phyloP scores from a whole-genome alignment of 1,139 yeast genomes.

The Candida neerlandica region DNA sequence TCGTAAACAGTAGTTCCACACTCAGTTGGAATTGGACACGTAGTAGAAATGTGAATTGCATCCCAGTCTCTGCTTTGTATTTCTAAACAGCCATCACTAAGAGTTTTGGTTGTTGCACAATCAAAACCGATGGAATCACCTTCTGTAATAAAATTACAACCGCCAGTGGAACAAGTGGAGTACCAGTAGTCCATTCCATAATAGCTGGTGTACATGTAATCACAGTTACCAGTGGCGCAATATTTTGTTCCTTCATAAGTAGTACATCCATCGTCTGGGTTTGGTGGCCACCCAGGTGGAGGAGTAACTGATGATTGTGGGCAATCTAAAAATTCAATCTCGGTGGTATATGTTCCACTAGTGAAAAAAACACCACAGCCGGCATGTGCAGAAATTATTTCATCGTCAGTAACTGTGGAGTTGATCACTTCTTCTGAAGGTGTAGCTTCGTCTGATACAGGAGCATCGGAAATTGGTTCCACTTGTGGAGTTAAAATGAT shows the following conservation, averaged over 20 bases:
- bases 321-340: neutral
- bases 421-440: neutral
- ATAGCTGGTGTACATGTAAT: neutral
- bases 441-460: neutral
- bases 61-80: neutral
- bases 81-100: slow-evolving; percentile 1
- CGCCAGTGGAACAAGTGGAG: slow-evolving; percentile 1
- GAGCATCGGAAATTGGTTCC: neutral
- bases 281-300: slow-evolving; percentile 5
- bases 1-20: slow-evolving; percentile 1
- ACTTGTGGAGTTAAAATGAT: neutral
- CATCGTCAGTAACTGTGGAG: neutral
- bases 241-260: neutral
- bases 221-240: slow-evolving; percentile 5
- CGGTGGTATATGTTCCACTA: neutral
- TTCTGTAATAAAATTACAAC: neutral
- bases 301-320: neutral
- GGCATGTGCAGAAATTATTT: neutral
- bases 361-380: neutral
- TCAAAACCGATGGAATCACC: neutral
- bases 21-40: neutral
- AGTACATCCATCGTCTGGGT: neutral
- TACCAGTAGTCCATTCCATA: neutral
- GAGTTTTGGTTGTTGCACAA: neutral
- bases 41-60: neutral